Conservation (phyloP, 768 basidiomycete species). For the Pilatotrama ljubarskyi region DNA sequence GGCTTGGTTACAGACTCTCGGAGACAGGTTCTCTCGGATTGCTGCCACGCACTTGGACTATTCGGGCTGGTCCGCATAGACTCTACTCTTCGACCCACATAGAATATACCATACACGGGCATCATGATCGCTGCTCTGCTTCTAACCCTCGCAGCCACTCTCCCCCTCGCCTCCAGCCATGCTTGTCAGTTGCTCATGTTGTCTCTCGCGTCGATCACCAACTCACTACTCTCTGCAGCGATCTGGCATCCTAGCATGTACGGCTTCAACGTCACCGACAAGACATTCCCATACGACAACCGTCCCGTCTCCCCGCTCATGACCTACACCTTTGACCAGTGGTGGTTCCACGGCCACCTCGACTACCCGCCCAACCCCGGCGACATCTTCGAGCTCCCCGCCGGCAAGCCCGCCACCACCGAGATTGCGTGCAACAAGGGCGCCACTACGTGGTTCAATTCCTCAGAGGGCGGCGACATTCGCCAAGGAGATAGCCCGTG, state of each 20-base stretch:
- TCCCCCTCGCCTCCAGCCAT: slow-evolving; percentile 21
- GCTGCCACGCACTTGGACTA: background rate
- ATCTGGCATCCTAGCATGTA: slow-evolving; percentile 61
- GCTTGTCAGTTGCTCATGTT: slow-evolving; percentile 13
- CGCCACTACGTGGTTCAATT: slow-evolving; percentile 56
- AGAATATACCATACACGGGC: background rate
- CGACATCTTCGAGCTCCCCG: slow-evolving; percentile 62
- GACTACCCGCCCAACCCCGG: slow-evolving; percentile 53
- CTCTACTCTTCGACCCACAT: background rate
- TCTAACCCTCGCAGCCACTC: slow-evolving; percentile 7
- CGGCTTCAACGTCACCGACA: slow-evolving; percentile 63
- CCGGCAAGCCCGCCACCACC: slow-evolving; percentile 51
- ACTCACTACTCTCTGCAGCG: slow-evolving; percentile 32
- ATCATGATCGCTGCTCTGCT: slow-evolving; percentile 15
- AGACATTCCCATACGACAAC: slow-evolving; percentile 62
- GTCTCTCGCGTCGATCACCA: background rate
- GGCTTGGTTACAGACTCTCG: slow-evolving; percentile 1
- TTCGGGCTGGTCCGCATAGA: slow-evolving; percentile 5
- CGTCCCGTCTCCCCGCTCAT: slow-evolving; percentile 50
- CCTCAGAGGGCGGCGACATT: slow-evolving; percentile 54
- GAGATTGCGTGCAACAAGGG: slow-evolving; percentile 63
- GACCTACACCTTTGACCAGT: slow-evolving; percentile 41
- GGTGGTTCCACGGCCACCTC: slow-evolving; percentile 69
- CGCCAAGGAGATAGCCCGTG: slow-evolving; percentile 54
- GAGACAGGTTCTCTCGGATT: slow-evolving; percentile 17